Evolutionary conservation across 2,329 filamentous ascomycete species (phyloP).

Genomic region (Aspergillus alliaceus): DNA sequence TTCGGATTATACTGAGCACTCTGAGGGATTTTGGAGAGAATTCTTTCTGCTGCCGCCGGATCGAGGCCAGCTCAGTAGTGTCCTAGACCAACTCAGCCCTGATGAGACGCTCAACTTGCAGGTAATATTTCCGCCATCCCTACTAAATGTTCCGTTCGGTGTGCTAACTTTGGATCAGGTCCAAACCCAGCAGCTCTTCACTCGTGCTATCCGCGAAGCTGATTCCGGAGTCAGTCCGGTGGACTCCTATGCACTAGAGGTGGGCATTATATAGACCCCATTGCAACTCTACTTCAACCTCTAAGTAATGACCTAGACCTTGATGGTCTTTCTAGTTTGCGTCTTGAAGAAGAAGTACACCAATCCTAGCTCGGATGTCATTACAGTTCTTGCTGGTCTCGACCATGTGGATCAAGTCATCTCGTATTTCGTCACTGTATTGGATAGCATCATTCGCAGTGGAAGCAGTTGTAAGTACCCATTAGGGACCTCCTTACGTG

Average conservation of each 20-base stretch:
- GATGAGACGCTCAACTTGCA: conserved; percentile 76
- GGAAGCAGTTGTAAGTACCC: conserved; percentile 64
- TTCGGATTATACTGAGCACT: conserved; percentile 66
- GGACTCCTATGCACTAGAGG: conserved; percentile 81
- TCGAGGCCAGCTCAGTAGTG: conserved; percentile 62
- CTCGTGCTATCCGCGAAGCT: conserved; percentile 68
- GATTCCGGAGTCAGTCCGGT: conserved; percentile 61
- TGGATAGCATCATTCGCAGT: conserved; percentile 81
- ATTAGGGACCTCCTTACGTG: not conserved
- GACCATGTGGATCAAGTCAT: conserved; percentile 85
- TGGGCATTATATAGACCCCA: conserved; percentile 42
- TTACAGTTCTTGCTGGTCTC: conserved; percentile 82
- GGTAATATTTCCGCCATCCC: conserved; percentile 38
- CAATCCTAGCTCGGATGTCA: conserved; percentile 93
- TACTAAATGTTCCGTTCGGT: not conserved
- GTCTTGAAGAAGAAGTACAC: conserved; percentile 87
- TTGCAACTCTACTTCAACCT: conserved; percentile 41
- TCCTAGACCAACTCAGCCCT: conserved; percentile 69
- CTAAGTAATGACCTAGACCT: conserved; percentile 60
- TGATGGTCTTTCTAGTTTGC: conserved; percentile 81
- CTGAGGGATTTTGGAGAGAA: conserved; percentile 93
- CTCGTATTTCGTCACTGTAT: conserved; percentile 78
- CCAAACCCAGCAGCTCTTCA: conserved; percentile 77
- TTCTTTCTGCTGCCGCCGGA: conserved; percentile 91
- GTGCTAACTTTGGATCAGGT: conserved; percentile 39